Base-by-base conservation (phyloP, 176 grass and related monocot species). In the Zea luxurians region DNA sequence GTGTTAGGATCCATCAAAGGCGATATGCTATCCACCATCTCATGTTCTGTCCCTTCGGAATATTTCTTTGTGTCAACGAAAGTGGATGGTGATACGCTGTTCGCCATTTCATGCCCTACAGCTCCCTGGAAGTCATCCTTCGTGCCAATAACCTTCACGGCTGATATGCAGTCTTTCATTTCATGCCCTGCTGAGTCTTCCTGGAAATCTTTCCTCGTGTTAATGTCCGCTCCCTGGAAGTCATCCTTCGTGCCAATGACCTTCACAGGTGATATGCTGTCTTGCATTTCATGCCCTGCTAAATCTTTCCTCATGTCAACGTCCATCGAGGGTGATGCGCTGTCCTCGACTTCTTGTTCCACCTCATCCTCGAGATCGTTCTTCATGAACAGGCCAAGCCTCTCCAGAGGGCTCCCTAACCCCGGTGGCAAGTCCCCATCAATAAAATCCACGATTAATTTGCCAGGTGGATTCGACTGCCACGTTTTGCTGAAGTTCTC, bases 331-430 rank as follows among this genome's bases (percentile, higher is more conserved):
- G 86, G 59, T 37, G 86, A 72, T 13, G 61, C 15, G 6, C 75
- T 85, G 40, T 83, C 79, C 72, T 86, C 82, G 78, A 91, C 72
- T 61, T 76, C 83, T 47, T 67, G 72, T 48, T 88, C 85, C 1
- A 86, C 79, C 27, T 87, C 88, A 11, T 97, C 90, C 5, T 89
- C 58, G 1, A 82, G 34, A 43, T 91, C 93, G 46, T 89, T 53
- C 88, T 93, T 97, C 78, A 97, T 91, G 74, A 93, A 97, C 27
- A 97, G 86, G 17, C 90, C 93, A 11, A 97, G 82, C 66, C 85
- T 80, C 86, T 97, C 90, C 43, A 93, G 60, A 2, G 93, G 90
- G 71, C 91, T 97, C 18, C 74, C 74, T 46, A 86, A 53, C 42
- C 73, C 85, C 5, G 85, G 75, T 38, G 81, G 80, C 44, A 86